phyloP scores from a whole-genome alignment of 768 basidiomycete genomes.

The Cystofilobasidium macerans region DNA sequence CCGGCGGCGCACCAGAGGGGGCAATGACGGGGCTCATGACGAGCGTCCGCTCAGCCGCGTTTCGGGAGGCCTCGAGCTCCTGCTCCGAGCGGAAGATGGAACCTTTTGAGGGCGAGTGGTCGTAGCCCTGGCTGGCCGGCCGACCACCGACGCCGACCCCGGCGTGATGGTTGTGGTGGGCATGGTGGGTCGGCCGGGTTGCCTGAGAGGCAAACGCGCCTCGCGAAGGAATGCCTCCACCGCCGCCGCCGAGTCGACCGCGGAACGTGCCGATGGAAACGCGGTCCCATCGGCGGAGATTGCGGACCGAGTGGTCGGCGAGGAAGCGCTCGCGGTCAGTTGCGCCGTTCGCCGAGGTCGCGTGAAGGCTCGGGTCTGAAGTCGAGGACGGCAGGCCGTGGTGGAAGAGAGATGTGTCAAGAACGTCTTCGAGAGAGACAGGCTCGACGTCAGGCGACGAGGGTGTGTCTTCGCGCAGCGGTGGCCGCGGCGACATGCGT shows the following conservation, averaged over 20 bases:
- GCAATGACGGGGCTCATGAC: not conserved
- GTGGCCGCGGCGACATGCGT: conserved; percentile 1
- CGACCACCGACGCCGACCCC: not conserved
- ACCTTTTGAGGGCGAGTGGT: not conserved
- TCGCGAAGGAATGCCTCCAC: not conserved
- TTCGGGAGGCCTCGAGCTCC: too few species aligned
- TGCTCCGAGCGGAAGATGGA: not conserved
- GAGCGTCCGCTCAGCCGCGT: not conserved
- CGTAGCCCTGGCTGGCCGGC: not conserved
- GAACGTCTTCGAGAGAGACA: conserved; percentile 22
- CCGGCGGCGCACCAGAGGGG: not conserved
- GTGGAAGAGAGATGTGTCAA: conserved; percentile 17
- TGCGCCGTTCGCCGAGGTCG: not conserved
- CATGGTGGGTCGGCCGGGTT: not conserved
- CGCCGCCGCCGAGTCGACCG: conserved; percentile 8
- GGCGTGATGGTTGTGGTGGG: too few species aligned
- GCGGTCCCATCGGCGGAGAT: conserved; percentile 21
- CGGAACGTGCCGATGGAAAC: conserved; percentile 27
- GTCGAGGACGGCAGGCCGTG: conserved; percentile 8
- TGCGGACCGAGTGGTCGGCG: conserved; percentile 3
- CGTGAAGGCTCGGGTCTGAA: not conserved
- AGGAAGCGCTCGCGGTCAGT: conserved; percentile 7
- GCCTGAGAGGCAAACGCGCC: not conserved
- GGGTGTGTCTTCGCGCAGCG: conserved; percentile 20
- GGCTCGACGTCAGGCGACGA: conserved; percentile 22